Base-by-base conservation (phyloP, 306 rosid species). In the Vigna radiata region DNA sequence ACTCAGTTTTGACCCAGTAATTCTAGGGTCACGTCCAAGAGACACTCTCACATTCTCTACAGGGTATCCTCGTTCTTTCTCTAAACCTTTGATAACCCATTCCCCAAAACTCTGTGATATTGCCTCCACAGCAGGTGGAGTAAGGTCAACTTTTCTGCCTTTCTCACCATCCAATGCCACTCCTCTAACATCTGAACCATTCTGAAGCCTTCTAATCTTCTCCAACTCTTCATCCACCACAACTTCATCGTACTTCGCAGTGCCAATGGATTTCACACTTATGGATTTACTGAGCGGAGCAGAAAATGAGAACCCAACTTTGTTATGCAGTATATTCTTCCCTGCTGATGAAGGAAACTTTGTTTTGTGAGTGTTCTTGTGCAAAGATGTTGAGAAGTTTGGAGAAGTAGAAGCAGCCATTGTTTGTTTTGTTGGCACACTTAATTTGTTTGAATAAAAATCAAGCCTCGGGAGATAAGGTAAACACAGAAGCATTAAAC, bases 151-250 rank as follows among this genome's bases (percentile, higher is more conserved):
- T 8, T 47, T 46, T 82, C 98, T 84, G 2, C 94, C 91, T 79
- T 82, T 90, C 83, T 94, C 98, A 4, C 98, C 97, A 66, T 83
- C 87, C 88, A 94, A 14, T 17, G 97, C 97, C 75, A 90, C 93
- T 55, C 97, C 97, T 43, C 96, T 87, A 74, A 94, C 91, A 23
- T 94, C 98, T 4, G 98, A 89, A 53, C 98, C 98, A 5, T 94
- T 94, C 77, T 94, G 98, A 23, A 94, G 96, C 87, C 98, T 83
- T 79, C 85, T 79, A 43, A 91, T 92, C 79, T 44, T 86, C 29
- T 84, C 97, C 93, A 91, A 86, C 56, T 94, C 97, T 76, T 92
- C 98, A 27, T 94, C 97, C 72, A 68, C 90, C 79, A 73, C 85
- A 8, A 87, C 89, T 27, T 82, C 96, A 82, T 84, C 84, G 70